phyloP scores from a whole-genome alignment of 2,329 filamentous ascomycete genomes.

The Coniochaeta sp. region DNA sequence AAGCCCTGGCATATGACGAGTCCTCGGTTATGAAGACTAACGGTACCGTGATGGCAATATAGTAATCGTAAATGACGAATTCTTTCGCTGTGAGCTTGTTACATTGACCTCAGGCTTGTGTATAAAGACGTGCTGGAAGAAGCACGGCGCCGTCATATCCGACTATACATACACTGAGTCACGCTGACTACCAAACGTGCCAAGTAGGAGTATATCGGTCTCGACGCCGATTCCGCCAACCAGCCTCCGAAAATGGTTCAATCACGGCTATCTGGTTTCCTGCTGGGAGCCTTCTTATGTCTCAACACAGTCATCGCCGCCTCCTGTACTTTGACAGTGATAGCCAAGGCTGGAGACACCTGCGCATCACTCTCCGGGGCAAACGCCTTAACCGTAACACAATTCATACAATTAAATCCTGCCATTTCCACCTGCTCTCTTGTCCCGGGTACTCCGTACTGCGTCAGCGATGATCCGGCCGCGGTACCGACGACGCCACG shows the following conservation, averaged over 20 bases:
- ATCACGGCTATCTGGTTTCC: not conserved
- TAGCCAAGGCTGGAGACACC: not conserved
- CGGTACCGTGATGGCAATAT: not conserved
- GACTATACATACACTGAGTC: not conserved
- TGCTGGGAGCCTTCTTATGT: not conserved
- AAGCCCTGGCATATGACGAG: not conserved
- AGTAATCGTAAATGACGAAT: not conserved
- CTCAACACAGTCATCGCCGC: not conserved
- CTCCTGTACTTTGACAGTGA: not conserved
- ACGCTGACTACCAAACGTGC: not conserved
- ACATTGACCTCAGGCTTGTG: not conserved
- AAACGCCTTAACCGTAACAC: not conserved
- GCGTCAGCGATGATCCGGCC: slow-evolving; percentile 2
- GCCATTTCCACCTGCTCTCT: not conserved
- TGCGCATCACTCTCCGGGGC: not conserved
- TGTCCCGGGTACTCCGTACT: not conserved
- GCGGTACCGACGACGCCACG: not conserved
- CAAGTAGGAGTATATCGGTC: not conserved
- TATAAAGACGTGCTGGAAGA: not conserved
- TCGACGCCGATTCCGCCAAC: not conserved
- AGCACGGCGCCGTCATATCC: not conserved
- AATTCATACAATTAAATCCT: not conserved
- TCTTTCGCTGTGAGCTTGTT: not conserved
- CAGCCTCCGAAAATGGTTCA: not conserved
- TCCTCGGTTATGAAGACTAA: not conserved